Conservation (phyloP, 192 early-diverging fungal species). For the Paraglomus brasilianum region DNA sequence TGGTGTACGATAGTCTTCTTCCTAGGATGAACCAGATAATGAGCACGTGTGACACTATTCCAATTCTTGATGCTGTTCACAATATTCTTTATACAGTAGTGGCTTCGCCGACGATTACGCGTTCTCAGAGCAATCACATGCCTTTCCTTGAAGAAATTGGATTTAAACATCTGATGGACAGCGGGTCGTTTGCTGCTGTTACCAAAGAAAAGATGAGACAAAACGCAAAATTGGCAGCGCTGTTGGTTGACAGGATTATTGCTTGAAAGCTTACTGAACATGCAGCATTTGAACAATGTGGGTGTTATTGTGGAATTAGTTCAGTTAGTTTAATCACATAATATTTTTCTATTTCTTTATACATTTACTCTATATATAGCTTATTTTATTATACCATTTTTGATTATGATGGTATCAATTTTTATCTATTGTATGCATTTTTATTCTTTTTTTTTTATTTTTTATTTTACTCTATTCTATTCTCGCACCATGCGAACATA, state of each 20-base stretch:
- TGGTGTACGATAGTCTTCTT: conserved; percentile 70
- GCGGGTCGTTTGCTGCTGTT: conserved; percentile 44
- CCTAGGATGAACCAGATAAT: conserved; percentile 76
- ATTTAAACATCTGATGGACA: conserved; percentile 50
- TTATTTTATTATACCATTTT: too few relatives aligned
- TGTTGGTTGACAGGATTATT: conserved; percentile 56
- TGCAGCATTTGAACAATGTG: too few relatives aligned
- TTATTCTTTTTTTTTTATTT: too few relatives aligned
- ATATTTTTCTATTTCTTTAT: too few relatives aligned
- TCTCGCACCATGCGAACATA: too few relatives aligned
- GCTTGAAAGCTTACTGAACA: too few relatives aligned
- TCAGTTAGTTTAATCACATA: too few relatives aligned
- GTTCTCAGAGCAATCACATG: conserved; percentile 36
- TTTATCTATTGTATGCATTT: too few relatives aligned
- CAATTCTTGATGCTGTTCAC: conserved; percentile 71
- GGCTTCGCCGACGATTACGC: conserved; percentile 20
- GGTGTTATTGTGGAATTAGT: too few relatives aligned
- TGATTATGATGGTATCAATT: too few relatives aligned
- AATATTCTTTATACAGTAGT: conserved; percentile 68
- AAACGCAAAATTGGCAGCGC: conserved; percentile 49
- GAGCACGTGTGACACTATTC: conserved; percentile 59
- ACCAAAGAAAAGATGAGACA: conserved; percentile 37
- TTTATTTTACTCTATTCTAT: too few relatives aligned
- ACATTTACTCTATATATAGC: too few relatives aligned
- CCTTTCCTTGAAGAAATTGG: conserved; percentile 54